Evolutionary conservation across 352 stramenopile genomes (phyloP).

Genomic region (Globisporangium alternatum): DNA sequence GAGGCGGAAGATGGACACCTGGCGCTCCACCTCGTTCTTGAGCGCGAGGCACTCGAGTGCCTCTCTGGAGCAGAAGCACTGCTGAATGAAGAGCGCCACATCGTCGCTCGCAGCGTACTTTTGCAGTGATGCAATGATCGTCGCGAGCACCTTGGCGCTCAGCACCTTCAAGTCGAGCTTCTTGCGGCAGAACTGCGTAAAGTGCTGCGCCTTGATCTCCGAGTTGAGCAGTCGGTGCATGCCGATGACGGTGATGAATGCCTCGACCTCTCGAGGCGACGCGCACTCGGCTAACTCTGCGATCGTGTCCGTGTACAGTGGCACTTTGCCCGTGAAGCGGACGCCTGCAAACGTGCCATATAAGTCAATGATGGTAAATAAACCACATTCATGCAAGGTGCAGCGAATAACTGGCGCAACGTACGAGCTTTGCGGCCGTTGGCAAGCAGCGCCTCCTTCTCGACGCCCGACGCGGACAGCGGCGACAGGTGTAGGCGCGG

Average conservation of each 20-base stretch:
- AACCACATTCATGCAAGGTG: background rate
- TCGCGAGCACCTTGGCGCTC: slow-evolving; percentile 34
- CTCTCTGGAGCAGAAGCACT: slow-evolving; percentile 50
- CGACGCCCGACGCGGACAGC: slow-evolving; percentile 34
- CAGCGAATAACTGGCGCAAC: slow-evolving; percentile 7
- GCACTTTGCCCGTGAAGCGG: slow-evolving; percentile 55
- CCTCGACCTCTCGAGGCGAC: slow-evolving; percentile 47
- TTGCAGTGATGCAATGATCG: slow-evolving; percentile 54
- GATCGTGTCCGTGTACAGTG: slow-evolving; percentile 72
- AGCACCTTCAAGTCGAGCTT: slow-evolving; percentile 40
- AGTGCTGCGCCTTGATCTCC: slow-evolving; percentile 74
- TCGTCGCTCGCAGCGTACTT: slow-evolving; percentile 43
- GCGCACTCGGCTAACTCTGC: slow-evolving; percentile 35
- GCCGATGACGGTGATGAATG: slow-evolving; percentile 54
- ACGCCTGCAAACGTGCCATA: slow-evolving; percentile 24
- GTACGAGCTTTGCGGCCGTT: slow-evolving; percentile 35
- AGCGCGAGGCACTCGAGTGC: slow-evolving; percentile 44
- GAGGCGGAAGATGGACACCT: slow-evolving; percentile 64
- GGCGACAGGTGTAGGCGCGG: slow-evolving; percentile 42
- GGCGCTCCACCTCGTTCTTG: slow-evolving; percentile 68
- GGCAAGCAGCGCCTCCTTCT: slow-evolving; percentile 51
- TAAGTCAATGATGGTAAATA: background rate
- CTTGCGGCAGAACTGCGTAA: slow-evolving; percentile 48
- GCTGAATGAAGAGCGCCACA: slow-evolving; percentile 52
- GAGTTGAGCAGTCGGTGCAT: slow-evolving; percentile 60